Evolutionary conservation across 805 yeast species (phyloP).

Genomic region (Lachancea dasiensis): DNA sequence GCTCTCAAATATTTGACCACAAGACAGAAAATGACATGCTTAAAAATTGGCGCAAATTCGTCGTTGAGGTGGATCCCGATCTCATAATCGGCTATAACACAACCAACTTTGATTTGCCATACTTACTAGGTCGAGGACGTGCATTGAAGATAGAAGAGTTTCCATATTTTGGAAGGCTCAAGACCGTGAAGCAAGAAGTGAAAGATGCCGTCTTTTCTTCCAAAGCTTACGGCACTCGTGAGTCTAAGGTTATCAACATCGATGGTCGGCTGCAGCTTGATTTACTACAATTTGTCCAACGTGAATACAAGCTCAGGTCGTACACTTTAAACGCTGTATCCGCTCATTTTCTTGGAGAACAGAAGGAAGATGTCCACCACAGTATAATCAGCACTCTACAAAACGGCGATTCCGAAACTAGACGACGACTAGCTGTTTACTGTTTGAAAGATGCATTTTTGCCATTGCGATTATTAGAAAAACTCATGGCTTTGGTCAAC

Average conservation of each 20-base stretch:
- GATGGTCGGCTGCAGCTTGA: conserved; percentile 97
- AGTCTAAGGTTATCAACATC: conserved; percentile 81
- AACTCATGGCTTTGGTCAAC: conserved; percentile 92
- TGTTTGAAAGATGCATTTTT: conserved; percentile 94
- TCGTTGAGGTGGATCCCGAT: conserved; percentile 85
- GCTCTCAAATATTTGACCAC: conserved; percentile 79
- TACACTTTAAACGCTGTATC: conserved; percentile 94
- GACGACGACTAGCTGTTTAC: conserved; percentile 93
- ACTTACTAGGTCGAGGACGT: conserved; percentile 78
- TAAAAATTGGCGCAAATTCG: conserved; percentile 78
- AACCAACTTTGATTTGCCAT: conserved; percentile 92
- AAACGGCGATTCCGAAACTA: conserved; percentile 85
- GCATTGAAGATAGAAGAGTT: conserved; percentile 60
- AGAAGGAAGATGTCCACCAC: conserved; percentile 97
- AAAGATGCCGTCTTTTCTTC: conserved; percentile 83
- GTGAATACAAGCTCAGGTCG: conserved; percentile 91
- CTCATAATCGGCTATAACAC: conserved; percentile 95
- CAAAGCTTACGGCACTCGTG: conserved; percentile 94
- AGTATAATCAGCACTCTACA: conserved; percentile 93
- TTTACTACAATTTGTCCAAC: conserved; percentile 82
- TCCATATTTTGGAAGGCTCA: conserved; percentile 82
- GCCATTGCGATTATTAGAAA: conserved; percentile 82
- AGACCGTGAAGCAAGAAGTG: conserved; percentile 62
- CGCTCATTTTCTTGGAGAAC: conserved; percentile 89
- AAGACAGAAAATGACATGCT: conserved; percentile 77